phyloP scores from a whole-genome alignment of 2,329 filamentous ascomycete species.

The Immersiporthe knoxdaviesiana region DNA sequence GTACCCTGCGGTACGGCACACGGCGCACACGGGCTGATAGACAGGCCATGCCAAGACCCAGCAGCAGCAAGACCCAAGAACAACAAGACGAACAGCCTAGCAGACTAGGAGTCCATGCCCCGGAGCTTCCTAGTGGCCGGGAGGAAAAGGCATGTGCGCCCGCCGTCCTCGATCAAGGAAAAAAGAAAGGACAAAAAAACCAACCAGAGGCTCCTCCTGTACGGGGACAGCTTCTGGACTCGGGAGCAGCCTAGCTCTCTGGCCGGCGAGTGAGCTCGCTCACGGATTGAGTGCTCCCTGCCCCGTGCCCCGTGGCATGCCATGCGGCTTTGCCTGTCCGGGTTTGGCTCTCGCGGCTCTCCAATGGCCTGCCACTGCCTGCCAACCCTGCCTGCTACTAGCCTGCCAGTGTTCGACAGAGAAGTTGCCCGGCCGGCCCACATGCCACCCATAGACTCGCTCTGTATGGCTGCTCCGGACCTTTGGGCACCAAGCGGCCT shows the following conservation, averaged over 20 bases:
- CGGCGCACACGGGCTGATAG: background rate
- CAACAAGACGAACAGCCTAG: background rate
- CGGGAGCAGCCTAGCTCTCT: conserved; percentile 22
- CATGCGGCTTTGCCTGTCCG: conserved; percentile 18
- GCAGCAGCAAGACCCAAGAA: background rate
- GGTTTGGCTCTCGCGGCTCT: background rate
- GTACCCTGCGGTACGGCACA: background rate
- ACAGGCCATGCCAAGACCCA: background rate
- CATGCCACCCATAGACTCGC: conserved; percentile 1
- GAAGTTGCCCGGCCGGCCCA: conserved; percentile 1
- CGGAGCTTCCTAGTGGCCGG: conserved; percentile 13
- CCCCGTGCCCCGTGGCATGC: conserved; percentile 6
- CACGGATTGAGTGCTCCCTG: background rate
- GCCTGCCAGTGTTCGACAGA: conserved; percentile 9
- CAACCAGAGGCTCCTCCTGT: background rate
- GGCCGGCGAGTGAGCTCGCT: background rate
- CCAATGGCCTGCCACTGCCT: background rate
- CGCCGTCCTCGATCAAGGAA: background rate
- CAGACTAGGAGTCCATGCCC: conserved; percentile 1
- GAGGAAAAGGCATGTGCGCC: background rate
- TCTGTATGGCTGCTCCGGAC: conserved; percentile 13
- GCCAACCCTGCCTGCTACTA: too few relatives aligned
- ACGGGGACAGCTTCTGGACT: conserved; percentile 16
- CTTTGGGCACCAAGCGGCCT: conserved; percentile 40
- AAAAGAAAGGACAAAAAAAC: background rate